Conservation (phyloP, 805 yeast species). For the Ogataea trehalophila region DNA sequence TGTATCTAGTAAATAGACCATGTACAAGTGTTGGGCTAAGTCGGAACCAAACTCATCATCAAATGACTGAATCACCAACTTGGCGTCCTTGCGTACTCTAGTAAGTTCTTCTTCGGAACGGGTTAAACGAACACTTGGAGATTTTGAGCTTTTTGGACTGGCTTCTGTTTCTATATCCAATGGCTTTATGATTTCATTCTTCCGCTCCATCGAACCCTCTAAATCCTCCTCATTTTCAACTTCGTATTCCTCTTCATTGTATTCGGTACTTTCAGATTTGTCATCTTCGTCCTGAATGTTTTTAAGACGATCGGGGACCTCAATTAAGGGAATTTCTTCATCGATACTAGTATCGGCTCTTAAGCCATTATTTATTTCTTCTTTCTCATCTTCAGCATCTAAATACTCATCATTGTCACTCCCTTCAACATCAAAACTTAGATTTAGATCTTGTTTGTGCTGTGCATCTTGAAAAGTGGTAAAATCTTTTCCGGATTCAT, state of each 20-base stretch:
- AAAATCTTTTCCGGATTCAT: too few species aligned
- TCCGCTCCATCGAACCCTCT: background rate
- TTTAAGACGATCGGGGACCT: background rate
- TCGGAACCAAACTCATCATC: constrained; percentile 52
- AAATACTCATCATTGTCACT: too few species aligned
- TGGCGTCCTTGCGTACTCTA: constrained; percentile 12
- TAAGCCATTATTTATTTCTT: background rate
- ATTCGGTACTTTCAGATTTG: background rate
- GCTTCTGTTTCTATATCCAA: background rate
- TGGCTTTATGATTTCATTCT: background rate
- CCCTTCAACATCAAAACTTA: background rate
- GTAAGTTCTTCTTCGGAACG: constrained; percentile 1
- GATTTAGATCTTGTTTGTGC: background rate
- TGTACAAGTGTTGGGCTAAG: constrained; percentile 60
- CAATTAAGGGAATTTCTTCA: background rate
- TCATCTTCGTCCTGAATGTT: background rate
- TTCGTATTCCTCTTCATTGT: background rate
- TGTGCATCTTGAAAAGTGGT: background rate
- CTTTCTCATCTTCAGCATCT: too few species aligned
- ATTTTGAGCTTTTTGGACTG: background rate
- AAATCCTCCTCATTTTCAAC: background rate
- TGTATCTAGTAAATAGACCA: constrained; percentile 42
- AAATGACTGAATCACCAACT: constrained; percentile 29
- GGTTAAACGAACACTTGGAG: background rate
- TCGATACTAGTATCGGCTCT: background rate